These are phyloP conservation scores for Lactarius sanguifluus DNA, from an alignment of 768 basidiomycete genomes.

Conservation along the genomic window DNA sequence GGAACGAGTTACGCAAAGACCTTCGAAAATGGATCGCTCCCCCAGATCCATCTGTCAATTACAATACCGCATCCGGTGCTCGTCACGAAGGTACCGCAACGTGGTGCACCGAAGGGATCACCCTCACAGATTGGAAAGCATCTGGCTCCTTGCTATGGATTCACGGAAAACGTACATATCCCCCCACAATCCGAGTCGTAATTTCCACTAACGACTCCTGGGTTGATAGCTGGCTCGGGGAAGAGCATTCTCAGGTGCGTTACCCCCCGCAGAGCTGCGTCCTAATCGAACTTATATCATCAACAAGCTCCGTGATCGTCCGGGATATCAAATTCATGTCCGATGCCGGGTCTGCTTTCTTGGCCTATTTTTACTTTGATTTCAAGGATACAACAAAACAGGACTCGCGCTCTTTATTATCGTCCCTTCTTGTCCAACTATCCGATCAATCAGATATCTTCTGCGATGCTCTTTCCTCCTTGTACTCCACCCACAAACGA, in stretches of 20 bases:
- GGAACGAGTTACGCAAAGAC: not conserved
- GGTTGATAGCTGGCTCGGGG: not conserved
- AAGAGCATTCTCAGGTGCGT: not conserved
- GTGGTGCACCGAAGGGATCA: not conserved
- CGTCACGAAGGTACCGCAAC: not conserved
- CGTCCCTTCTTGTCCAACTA: not conserved
- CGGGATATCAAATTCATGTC: not conserved
- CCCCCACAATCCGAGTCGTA: not conserved
- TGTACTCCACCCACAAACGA: not conserved
- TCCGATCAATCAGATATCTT: not conserved
- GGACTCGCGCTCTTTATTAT: not conserved
- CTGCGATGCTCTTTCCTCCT: not conserved
- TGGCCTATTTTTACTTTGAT: not conserved
- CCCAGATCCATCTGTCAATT: not conserved
- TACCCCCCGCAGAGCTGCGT: not conserved
- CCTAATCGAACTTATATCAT: not conserved
- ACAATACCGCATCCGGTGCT: not conserved
- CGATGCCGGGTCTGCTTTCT: not conserved
- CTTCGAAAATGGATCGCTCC: not conserved
- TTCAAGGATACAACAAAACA: not conserved
- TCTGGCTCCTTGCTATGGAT: not conserved
- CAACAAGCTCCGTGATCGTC: not conserved
- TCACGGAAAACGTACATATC: not conserved
- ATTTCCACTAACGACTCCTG: not conserved
- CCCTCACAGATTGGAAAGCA: not conserved